Evolutionary conservation across 2,329 filamentous ascomycete species (phyloP), one percentile per base, ranked within the genome.

Genomic region (Mycocentrospora acerina): DNA sequence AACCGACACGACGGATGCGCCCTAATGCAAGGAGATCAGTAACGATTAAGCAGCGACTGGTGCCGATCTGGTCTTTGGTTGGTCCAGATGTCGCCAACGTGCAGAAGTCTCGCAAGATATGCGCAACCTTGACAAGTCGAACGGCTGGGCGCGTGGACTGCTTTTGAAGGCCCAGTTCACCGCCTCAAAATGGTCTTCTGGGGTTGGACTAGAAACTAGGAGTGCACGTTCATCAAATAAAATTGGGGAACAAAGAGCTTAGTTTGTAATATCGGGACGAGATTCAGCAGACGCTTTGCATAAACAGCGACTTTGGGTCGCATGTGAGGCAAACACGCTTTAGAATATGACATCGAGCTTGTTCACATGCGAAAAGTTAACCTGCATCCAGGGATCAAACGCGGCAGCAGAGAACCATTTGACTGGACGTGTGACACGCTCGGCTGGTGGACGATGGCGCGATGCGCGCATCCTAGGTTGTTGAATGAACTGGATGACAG

Each of bases 311-410:
- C 22, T 26, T 27, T 24, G 27, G 27, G 36, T 41, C 31, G 41
- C 51, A 35, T 43, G 40, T 35, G 39, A 35, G 37, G 32, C 31
- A 28, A 15, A 37, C 34, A 37, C 46, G 46, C 40, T 50, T n/a
- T n/a, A 41, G 48, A 40, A 45, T 27, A 56, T 54, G 44, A 51
- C 54, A 47, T 49, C 34, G 51, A 32, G 18, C 32, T 38, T 37
- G 42, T 59, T 62, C 55, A 60, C 60, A 62, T 62, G 60, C 39
- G 29, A 53, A 37, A 32, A 22, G 26, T 19, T n/a, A n/a, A n/a
- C n/a, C n/a, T n/a, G n/a, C n/a, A n/a, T n/a, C 32, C 14, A 40
- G 31, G 33, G 29, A 32, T 33, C 40, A 38, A 40, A 37, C 24
- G 36, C 33, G 37, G 47, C 35, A 46, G 29, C 44, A 44, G 35